Evolutionary conservation across 306 rosid species (phyloP), one percentile per base, ranked within the genome.

Genomic region (Sicyos edulis): DNA sequence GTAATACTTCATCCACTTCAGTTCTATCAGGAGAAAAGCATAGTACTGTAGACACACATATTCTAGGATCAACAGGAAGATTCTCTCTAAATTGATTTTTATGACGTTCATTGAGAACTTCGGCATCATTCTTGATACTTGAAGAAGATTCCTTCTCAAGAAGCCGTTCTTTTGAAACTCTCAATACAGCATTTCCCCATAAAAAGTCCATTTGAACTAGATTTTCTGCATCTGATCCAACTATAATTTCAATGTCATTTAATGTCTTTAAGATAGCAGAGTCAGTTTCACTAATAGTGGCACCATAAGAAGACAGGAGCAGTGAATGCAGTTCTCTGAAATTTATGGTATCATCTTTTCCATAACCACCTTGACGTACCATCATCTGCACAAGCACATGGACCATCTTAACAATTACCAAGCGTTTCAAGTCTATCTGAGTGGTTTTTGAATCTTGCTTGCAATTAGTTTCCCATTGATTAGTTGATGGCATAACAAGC

Each of bases 321-420:
- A 84, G 87, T 60, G 84, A 81, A 78, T 84, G 88, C 67, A 90
- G 68, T 22, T 87, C 84, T 74, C 76, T 84, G 42, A 88, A 80
- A 80, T 90, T 86, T 82, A 88, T 78, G 75, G 78, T 76, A 65
- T 51, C 70, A 62, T 82, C 84, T 65, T 83, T 84, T 83, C 75
- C 81, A 52, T 78, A 71, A 80, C 64, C 83, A 78, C 72, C 68
- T 47, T 80, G 84, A 59, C 65, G 75, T 26, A 77, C 78, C 49
- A 76, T 80, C 65, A 54, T 73, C 34, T 58, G 60, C 22, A 92
- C 57, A 76, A 90, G 93, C 51, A 69, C 51, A 60, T 77, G 74
- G 50, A 92, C 88, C 70, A 92, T 79, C 75, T 83, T 88, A 76
- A 92, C 60, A 85, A 90, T 81, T 78, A 85, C 96, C 81, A 87